These are phyloP conservation scores for Murraya koenigii DNA, from an alignment of 345 rosid genomes.

Conservation along the genomic window DNA sequence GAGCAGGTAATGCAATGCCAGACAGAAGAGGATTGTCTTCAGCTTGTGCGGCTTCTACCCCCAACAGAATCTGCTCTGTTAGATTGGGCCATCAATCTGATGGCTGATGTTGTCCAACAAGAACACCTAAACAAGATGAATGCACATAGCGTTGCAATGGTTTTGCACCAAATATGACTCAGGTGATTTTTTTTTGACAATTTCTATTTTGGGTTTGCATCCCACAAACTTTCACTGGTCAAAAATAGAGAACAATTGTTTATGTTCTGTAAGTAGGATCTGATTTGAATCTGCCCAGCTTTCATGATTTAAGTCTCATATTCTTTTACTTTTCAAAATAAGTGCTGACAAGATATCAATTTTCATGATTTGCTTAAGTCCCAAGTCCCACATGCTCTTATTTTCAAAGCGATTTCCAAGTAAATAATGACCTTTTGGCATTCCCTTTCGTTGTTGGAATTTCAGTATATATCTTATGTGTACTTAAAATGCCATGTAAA, in stretches of 20 bases:
- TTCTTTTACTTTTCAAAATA: too few relatives aligned
- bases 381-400: background rate
- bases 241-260: too few relatives aligned
- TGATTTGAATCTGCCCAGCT: background rate
- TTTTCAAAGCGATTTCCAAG: background rate
- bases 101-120: conserved; percentile 91
- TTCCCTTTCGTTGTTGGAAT: background rate
- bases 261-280: too few relatives aligned
- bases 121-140: conserved; percentile 94
- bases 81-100: conserved; percentile 86
- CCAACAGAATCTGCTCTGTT: conserved; percentile 82
- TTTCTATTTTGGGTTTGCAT: background rate
- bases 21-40: conserved; percentile 79
- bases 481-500: background rate
- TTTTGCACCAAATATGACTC: conserved; percentile 99
- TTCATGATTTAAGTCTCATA: background rate
- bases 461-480: background rate
- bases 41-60: conserved; percentile 73
- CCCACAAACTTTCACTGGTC: background rate
- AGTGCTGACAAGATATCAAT: too few relatives aligned
- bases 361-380: background rate
- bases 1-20: conserved; percentile 85
- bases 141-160: conserved; percentile 91
- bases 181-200: conserved; percentile 35
- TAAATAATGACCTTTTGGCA: background rate